Conservation (phyloP, 495 filamentous ascomycete species). For the Glonium stellatum region DNA sequence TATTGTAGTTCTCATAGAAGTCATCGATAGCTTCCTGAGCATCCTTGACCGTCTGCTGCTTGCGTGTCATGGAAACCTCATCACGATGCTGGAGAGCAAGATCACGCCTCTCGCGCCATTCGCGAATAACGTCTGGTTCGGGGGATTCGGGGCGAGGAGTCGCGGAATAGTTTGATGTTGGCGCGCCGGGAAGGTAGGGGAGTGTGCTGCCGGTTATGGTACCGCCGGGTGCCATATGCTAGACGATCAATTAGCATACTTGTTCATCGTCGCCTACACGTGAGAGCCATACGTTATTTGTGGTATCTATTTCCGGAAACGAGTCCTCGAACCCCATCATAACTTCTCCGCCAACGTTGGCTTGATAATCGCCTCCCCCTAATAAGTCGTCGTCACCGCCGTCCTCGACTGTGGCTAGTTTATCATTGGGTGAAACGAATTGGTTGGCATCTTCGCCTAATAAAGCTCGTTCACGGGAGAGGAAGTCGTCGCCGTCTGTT, state of each 20-base stretch:
- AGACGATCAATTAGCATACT: background rate
- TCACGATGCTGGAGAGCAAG: constrained; percentile 67
- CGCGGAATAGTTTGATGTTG: constrained; percentile 33
- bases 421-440: constrained; percentile 76
- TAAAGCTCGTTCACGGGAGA: constrained; percentile 77
- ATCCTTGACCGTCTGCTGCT: constrained; percentile 71
- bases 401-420: constrained; percentile 48
- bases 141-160: constrained; percentile 53
- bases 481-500: constrained; percentile 64
- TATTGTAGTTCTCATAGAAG: constrained; percentile 99
- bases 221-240: constrained; percentile 80
- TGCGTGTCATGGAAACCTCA: constrained; percentile 67
- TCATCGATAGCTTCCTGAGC: constrained; percentile 90
- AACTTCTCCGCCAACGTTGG: constrained; percentile 41
- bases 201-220: constrained; percentile 73
- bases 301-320: constrained; percentile 74
- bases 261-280: background rate
- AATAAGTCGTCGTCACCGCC: constrained; percentile 63
- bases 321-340: constrained; percentile 74
- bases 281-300: constrained; percentile 60
- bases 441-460: constrained; percentile 89
- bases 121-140: constrained; percentile 79
- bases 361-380: constrained; percentile 50
- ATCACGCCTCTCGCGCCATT: constrained; percentile 89
- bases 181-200: constrained; percentile 65